A percentile compares a stretch with the other conserved stretches of the same genome.
These are phyloP conservation scores for Fusarium fracticaudum DNA, from an alignment of 2,329 filamentous ascomycete genomes.

Conservation along the genomic window DNA sequence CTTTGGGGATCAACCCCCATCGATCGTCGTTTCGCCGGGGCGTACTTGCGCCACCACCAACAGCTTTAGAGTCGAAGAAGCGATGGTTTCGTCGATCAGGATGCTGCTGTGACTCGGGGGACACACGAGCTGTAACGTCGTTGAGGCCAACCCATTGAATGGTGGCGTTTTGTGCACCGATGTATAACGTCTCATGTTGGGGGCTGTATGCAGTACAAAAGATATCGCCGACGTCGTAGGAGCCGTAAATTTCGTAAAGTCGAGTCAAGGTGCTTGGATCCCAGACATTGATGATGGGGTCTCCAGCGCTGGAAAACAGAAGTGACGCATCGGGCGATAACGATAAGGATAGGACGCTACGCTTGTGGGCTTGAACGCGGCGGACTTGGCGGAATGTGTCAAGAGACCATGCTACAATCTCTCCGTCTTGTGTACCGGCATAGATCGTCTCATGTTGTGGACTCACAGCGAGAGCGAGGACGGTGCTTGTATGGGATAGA, in stretches of 20 bases:
- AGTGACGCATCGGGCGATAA: slow-evolving; percentile 78
- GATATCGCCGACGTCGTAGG: slow-evolving; percentile 93
- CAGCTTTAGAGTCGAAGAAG: slow-evolving; percentile 92
- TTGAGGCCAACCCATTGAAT: slow-evolving; percentile 91
- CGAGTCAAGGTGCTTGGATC: slow-evolving; percentile 78
- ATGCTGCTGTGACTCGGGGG: slow-evolving; percentile 72
- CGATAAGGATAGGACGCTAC: slow-evolving; percentile 87
- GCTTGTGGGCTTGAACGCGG: slow-evolving; percentile 87
- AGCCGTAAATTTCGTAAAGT: slow-evolving; percentile 90
- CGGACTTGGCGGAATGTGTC: slow-evolving; percentile 84
- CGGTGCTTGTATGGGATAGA: slow-evolving; percentile 79
- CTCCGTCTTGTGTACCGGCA: slow-evolving; percentile 91
- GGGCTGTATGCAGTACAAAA: slow-evolving; percentile 93
- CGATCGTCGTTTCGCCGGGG: slow-evolving; percentile 74
- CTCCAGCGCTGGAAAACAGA: slow-evolving; percentile 91
- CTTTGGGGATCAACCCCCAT: slow-evolving; percentile 63
- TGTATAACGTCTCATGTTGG: slow-evolving; percentile 82
- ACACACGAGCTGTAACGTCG: slow-evolving; percentile 67
- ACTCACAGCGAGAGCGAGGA: slow-evolving; percentile 84
- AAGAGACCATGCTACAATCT: slow-evolving; percentile 92
- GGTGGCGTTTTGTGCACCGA: slow-evolving; percentile 92
- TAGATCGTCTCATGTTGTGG: slow-evolving; percentile 82
- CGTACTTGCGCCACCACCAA: slow-evolving; percentile 78
- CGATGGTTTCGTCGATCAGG: slow-evolving; percentile 81
- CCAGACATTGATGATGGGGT: slow-evolving; percentile 96